Evolutionary conservation across 75 land plant genomes (phyloP), one percentile per base, ranked within the genome.

Genomic region (Larix kaempferi): DNA sequence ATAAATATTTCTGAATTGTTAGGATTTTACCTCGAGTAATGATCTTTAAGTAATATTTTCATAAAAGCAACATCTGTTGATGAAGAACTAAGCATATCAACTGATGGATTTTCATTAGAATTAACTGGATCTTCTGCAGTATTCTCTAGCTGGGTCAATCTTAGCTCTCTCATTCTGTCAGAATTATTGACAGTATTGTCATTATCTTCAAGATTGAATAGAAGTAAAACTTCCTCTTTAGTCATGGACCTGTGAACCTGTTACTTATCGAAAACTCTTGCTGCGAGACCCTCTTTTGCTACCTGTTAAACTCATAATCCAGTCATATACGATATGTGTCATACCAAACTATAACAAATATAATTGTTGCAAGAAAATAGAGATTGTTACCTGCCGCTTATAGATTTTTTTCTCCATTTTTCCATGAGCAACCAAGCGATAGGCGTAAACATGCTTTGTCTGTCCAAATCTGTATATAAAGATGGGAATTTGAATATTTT

Each of bases 351-450:
- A n/a, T n/a, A n/a, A n/a, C n/a, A n/a, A n/a, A n/a, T n/a, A n/a
- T n/a, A n/a, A n/a, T n/a, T n/a, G n/a, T n/a, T n/a, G n/a, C n/a
- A n/a, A n/a, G n/a, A n/a, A n/a, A n/a, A n/a, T n/a, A n/a, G n/a
- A n/a, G n/a, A n/a, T n/a, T n/a, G n/a, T n/a, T n/a, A n/a, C n/a
- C n/a, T n/a, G n/a, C n/a, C 98, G 91, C 58, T 97, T 97, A 80
- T 97, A 97, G 27, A 97, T 97, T 72, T 97, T 97, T 58, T 97
- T 98, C 76, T 97, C 99, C 95, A 95, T 95, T 44, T 98, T 97
- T 62, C 95, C 98, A 81, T 89, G 88, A 33, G 99, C 95, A 80
- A 97, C 76, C 73, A 97, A 81, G n/a, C 98, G 84, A 80, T 97
- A 97, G 39, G 93, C 98, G 91, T 86, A 92, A 1, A 97, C 99